Percentiles rank a stretch among this genome's conserved stretches.
These are phyloP conservation scores for Nakazawaea ambrosiae DNA, from an alignment of 805 yeast species.

Conservation along the genomic window DNA sequence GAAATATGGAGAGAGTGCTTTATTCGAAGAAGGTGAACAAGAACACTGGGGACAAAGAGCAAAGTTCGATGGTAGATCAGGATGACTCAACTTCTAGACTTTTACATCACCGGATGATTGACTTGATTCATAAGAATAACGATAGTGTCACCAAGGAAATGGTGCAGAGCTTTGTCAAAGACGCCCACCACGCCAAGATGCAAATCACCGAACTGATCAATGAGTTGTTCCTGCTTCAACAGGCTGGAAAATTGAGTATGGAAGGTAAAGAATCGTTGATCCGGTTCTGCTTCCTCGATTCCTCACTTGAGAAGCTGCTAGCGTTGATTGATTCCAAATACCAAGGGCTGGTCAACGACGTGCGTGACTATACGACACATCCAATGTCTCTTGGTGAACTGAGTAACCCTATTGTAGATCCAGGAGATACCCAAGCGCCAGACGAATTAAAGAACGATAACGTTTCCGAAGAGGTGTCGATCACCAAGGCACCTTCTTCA, in stretches of 20 bases:
- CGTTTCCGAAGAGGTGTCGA: background rate
- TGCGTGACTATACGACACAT: conserved; percentile 1
- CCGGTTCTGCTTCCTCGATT: conserved; percentile 61
- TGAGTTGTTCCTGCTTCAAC: conserved; percentile 52
- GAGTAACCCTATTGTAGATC: conserved; percentile 1
- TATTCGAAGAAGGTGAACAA: conserved; percentile 22
- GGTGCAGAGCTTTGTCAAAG: conserved; percentile 25
- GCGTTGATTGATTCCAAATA: conserved; percentile 20
- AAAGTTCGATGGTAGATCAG: conserved; percentile 3
- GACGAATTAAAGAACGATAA: conserved; percentile 12
- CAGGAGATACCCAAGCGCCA: conserved; percentile 1
- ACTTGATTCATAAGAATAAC: conserved; percentile 13
- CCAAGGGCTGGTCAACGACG: conserved; percentile 3
- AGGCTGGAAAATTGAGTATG: conserved; percentile 44
- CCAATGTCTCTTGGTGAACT: background rate
- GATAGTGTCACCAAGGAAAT: conserved; percentile 12
- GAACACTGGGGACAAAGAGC: conserved; percentile 5
- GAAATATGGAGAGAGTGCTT: conserved; percentile 64
- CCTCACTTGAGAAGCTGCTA: conserved; percentile 55
- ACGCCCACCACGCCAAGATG: conserved; percentile 31
- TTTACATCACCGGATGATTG: conserved; percentile 17
- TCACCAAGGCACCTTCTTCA: conserved; percentile 21
- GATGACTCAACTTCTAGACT: too few species aligned
- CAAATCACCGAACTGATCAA: conserved; percentile 44
- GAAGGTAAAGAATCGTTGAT: conserved; percentile 74